phyloP scores from a whole-genome alignment of 768 basidiomycete genomes.

The Boletus insuetus region DNA sequence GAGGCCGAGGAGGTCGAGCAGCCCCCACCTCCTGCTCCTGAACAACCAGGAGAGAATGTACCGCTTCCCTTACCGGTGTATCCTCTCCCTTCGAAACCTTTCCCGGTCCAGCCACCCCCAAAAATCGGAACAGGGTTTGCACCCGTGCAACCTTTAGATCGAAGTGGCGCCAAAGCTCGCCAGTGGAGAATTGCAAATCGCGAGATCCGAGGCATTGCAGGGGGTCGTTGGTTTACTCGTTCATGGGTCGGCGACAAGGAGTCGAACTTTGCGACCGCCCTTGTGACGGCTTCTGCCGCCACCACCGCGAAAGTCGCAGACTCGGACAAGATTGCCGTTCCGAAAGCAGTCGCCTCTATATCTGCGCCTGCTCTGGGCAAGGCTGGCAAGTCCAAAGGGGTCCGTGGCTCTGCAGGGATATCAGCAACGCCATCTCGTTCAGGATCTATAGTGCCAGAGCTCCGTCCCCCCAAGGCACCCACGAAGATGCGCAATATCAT shows the following conservation, averaged over 20 bases:
- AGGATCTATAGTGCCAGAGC: constrained; percentile 50
- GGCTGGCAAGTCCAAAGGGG: constrained; percentile 40
- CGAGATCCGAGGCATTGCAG: constrained; percentile 79
- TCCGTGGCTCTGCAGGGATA: constrained; percentile 36
- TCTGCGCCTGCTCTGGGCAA: constrained; percentile 46
- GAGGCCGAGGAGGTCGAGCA: constrained; percentile 43
- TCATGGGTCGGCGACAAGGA: constrained; percentile 88
- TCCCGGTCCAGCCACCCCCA: constrained; percentile 74
- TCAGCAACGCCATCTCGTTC: constrained; percentile 58
- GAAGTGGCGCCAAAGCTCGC: constrained; percentile 56
- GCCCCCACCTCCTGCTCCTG: constrained; percentile 28
- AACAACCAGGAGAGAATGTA: constrained; percentile 44
- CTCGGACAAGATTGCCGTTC: constrained; percentile 24
- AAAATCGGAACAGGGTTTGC: constrained; percentile 78
- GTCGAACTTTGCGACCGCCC: constrained; percentile 53
- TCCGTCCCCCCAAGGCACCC: constrained; percentile 45
- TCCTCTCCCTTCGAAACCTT: constrained; percentile 78
- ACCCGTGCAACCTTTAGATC: constrained; percentile 64
- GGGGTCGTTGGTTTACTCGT: constrained; percentile 76
- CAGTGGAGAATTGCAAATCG: constrained; percentile 74
- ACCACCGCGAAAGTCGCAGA: constrained; percentile 30
- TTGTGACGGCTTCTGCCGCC: constrained; percentile 26
- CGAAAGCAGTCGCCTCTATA: constrained; percentile 44
- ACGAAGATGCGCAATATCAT: constrained; percentile 70
- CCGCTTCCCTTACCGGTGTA: constrained; percentile 61